Conservation (phyloP, 2,329 filamentous ascomycete species). For the Cladosporium sp. region DNA sequence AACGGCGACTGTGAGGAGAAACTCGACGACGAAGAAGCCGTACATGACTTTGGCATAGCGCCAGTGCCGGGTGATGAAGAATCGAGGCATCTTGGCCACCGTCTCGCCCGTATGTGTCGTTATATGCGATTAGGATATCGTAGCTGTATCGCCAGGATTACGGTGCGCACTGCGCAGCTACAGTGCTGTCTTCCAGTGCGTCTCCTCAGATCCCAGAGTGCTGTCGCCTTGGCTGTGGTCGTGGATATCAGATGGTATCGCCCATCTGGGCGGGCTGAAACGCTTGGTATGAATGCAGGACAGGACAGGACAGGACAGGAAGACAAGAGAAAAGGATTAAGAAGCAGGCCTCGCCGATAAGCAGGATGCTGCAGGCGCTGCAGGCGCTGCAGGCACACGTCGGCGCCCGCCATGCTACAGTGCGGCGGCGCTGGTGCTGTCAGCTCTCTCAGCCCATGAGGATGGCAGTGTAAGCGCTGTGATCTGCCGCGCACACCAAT, state of each 20-base stretch:
- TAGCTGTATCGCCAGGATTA: neutral
- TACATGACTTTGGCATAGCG: conserved; percentile 49
- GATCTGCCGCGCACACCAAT: neutral
- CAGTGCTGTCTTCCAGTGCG: neutral
- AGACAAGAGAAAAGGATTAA: neutral
- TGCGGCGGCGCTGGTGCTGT: neutral
- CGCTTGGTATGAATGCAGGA: neutral
- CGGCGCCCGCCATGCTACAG: neutral
- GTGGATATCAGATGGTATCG: neutral
- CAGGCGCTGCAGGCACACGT: neutral
- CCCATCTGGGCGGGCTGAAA: neutral
- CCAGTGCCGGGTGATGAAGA: conserved; percentile 38
- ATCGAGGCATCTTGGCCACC: conserved; percentile 3
- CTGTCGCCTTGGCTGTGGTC: neutral
- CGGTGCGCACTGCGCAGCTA: neutral
- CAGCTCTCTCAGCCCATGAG: conserved; percentile 4
- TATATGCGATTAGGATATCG: neutral
- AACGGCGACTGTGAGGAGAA: conserved; percentile 59
- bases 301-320: neutral
- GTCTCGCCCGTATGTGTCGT: neutral
- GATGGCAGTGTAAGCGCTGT: neutral
- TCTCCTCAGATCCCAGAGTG: neutral
- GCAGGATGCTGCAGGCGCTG: neutral
- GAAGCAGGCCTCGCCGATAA: neutral
- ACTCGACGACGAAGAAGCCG: conserved; percentile 61